Conservation (phyloP, 495 filamentous ascomycete genomes). For the Hyaloscypha variabilis region DNA sequence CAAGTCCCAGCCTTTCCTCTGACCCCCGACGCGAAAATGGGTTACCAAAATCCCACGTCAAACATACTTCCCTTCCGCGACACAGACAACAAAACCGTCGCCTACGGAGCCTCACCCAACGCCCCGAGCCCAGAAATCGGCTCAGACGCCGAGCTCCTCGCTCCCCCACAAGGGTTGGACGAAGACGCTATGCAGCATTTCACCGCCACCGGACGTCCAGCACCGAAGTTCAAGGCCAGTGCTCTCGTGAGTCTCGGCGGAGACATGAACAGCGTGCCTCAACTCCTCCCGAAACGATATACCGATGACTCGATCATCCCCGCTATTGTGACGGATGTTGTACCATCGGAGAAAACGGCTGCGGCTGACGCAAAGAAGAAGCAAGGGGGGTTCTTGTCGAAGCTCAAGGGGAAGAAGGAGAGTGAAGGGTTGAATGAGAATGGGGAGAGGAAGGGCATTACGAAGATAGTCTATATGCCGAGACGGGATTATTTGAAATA, state of each 20-base stretch:
- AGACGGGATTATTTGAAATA: constrained; percentile 31
- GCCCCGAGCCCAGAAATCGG: not conserved
- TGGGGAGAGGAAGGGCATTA: constrained; percentile 2
- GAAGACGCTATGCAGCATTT: not conserved
- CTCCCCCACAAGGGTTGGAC: not conserved
- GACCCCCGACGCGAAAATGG: not conserved
- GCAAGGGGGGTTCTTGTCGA: not conserved
- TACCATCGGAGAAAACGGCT: not conserved
- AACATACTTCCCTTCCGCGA: not conserved
- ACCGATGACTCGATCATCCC: constrained; percentile 31
- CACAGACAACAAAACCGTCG: not conserved
- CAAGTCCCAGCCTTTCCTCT: not conserved
- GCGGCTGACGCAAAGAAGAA: not conserved
- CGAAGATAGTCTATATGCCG: constrained; percentile 33
- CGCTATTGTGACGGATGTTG: constrained; percentile 25
- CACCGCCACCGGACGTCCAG: not conserved
- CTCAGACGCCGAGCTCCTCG: not conserved
- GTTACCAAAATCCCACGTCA: not conserved
- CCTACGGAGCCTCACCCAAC: not conserved
- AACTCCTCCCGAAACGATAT: constrained; percentile 21
- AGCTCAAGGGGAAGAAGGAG: not conserved
- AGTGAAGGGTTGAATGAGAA: not conserved
- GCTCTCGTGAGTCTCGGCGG: not conserved
- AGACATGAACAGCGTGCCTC: constrained; percentile 2
- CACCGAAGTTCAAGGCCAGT: not conserved